Base-by-base conservation (phyloP, 768 basidiomycete species). In the Tulasnella sp. region DNA sequence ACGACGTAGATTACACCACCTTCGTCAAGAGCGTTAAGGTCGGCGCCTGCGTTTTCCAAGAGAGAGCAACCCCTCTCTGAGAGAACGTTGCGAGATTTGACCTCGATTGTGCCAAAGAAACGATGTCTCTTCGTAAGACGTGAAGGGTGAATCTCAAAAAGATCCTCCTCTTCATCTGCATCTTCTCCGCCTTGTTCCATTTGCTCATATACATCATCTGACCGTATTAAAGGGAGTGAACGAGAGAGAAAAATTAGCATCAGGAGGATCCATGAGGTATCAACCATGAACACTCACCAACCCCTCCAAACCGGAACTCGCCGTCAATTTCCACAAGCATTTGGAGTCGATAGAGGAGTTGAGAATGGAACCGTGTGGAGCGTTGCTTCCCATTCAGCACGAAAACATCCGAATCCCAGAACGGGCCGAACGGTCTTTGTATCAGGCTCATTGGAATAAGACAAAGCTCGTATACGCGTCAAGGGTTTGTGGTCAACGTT, bases 121-220 rank as follows among this genome's bases (percentile, higher is more conserved):
- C 64, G 64, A 37, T 69, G 64, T 69, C 64, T 69, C 64, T 7
- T 37, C 5, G 64, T 69, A 31, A 31, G 64, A 69, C 28, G 64
- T 31, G 64, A 69, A 31, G 28, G 64, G 64, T 69, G 64, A 69
- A 69, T 28, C 3, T 9, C 64, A 31, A 69, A 69, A 18, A 69
- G 64, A 69, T 69, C 64, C 12, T 69, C 64, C 0, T 69, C 64
- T 34, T 69, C 64, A 3, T 69, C 64, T 18, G 64, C 16, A 69
- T 69, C 64, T n/a, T 64, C 60, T 64, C 31, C n/a, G 24, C 60
- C 60, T 69, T 31, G 64, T 37, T 69, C 64, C 28, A 18, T 14
- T 69, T 69, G 64, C 64, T 69, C 64, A 20, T 69, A 69, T 28
- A 69, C 28, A 18, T 69, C 64, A 14, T 69, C 64, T 69, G 34